Conservation (phyloP, 2,329 filamentous ascomycete genomes). For the Penicillium sp. region DNA sequence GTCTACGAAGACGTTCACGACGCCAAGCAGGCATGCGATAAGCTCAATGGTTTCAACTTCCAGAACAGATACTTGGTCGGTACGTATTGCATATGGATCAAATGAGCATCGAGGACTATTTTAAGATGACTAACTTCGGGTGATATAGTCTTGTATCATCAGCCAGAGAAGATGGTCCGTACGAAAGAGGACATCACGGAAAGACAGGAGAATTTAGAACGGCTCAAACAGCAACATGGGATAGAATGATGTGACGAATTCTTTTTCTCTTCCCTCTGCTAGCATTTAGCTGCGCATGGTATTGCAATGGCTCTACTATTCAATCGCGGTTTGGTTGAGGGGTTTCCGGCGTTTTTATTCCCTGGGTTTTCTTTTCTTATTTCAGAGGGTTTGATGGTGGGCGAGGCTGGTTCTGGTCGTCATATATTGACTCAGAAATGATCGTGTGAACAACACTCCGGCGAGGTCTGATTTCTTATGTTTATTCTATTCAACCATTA, state of each 20-base stretch:
- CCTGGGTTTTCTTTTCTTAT: slow-evolving; percentile 29
- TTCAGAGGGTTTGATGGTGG: slow-evolving; percentile 29
- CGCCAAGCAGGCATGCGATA: slow-evolving; percentile 98
- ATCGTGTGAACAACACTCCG: slow-evolving; percentile 2
- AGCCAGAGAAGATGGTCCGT: slow-evolving; percentile 75
- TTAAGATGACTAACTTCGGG: neutral
- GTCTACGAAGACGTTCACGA: slow-evolving; percentile 99
- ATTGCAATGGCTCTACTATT: slow-evolving; percentile 28
- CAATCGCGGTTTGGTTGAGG: slow-evolving; percentile 38
- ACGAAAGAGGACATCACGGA: slow-evolving; percentile 92
- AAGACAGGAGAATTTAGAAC: slow-evolving; percentile 95
- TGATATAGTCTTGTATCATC: slow-evolving; percentile 65
- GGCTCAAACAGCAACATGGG: slow-evolving; percentile 94
- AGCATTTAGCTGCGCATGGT: slow-evolving; percentile 32
- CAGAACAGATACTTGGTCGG: slow-evolving; percentile 98
- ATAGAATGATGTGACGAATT: slow-evolving; percentile 73
- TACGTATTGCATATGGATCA: slow-evolving; percentile 50
- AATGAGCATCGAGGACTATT: neutral
- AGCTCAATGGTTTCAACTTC: slow-evolving; percentile 99
- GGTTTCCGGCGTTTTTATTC: slow-evolving; percentile 42
- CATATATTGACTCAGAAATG: slow-evolving; percentile 8
- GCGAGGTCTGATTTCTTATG: slow-evolving; percentile 15
- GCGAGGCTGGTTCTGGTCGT: slow-evolving; percentile 17
- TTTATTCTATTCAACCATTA: slow-evolving; percentile 17
- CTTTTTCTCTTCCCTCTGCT: slow-evolving; percentile 34